phyloP scores from a whole-genome alignment of 2,329 filamentous ascomycete genomes.

The Phoma sp. region DNA sequence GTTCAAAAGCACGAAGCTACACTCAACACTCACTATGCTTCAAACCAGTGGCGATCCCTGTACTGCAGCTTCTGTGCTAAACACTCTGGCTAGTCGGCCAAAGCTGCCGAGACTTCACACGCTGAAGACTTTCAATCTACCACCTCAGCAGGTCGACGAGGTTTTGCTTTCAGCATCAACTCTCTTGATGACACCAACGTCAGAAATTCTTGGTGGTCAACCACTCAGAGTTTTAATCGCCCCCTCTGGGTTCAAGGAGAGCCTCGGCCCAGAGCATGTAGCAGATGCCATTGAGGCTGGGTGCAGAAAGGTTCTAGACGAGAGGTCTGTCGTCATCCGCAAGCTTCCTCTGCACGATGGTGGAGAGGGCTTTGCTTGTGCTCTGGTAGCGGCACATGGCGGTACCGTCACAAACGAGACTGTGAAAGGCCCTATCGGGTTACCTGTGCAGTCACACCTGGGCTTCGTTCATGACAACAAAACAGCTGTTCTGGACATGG shows the following conservation, averaged over 20 bases:
- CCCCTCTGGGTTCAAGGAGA: slow-evolving; percentile 63
- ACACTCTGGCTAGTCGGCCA: slow-evolving; percentile 11
- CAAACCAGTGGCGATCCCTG: slow-evolving; percentile 8
- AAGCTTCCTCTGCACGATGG: slow-evolving; percentile 62
- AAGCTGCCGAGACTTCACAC: slow-evolving; percentile 27
- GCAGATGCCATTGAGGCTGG: slow-evolving; percentile 60
- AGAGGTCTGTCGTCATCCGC: slow-evolving; percentile 50
- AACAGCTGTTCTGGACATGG: slow-evolving; percentile 61
- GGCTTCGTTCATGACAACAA: slow-evolving; percentile 51
- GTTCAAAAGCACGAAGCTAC: slow-evolving; percentile 5
- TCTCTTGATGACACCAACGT: slow-evolving; percentile 26
- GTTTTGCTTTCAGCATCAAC: slow-evolving; percentile 26
- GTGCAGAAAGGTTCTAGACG: slow-evolving; percentile 51
- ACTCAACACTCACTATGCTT: slow-evolving; percentile 25
- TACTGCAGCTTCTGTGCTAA: slow-evolving; percentile 5
- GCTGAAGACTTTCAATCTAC: slow-evolving; percentile 31
- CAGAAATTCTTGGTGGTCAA: slow-evolving; percentile 28
- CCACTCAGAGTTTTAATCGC: slow-evolving; percentile 54
- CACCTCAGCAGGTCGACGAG: slow-evolving; percentile 24
- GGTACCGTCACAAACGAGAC: slow-evolving; percentile 49
- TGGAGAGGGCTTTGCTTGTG: slow-evolving; percentile 59
- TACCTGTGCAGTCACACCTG: slow-evolving; percentile 54
- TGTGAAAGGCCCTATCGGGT: slow-evolving; percentile 56
- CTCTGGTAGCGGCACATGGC: slow-evolving; percentile 53
- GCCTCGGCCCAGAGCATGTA: slow-evolving; percentile 56